Base-by-base conservation (phyloP, 2,329 filamentous ascomycete genomes). In the Colletotrichum tropicale region DNA sequence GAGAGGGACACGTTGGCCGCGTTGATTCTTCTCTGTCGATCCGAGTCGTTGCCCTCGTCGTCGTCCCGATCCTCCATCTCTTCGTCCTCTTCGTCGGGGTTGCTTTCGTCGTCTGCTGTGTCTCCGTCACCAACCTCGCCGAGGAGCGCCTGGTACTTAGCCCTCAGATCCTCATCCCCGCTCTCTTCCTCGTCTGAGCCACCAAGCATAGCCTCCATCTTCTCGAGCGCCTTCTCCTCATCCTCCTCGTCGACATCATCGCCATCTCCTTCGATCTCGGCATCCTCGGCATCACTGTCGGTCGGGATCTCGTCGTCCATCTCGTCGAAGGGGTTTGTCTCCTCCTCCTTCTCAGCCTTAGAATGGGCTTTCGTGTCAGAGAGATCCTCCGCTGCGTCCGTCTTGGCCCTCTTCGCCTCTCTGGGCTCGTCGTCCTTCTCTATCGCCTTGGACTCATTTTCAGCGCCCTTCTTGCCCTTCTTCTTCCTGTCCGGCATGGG, bases 81-180 rank as follows among this genome's bases (percentile, higher is more conserved):
- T 13, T 30, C 21, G 16, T 82, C 79, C 15, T 78, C 76, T 12
- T 72, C 74, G 9, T 78, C 75, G n/a, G 78, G 80, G 28, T 85
- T 83, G 16, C 84, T 83, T 28, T 86, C 84, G 8, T 81, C 80
- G 4, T 81, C 81, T 21, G 79, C 79, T 4, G 81, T 82, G 5
- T 81, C 82, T 9, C 86, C 83, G 2, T 88, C 86, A 8, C 86
- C 84, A n/a, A 85, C 84, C 10, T 84, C 84, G 2, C 85, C 87
- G 0, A 90, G 81, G 5, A 90, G 83, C 43, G 85, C 81, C 26
- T 89, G 87, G 70, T 88, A 88, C 60, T 88, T 88, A 8, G 86
- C 82, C 74, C 83, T 83, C 38, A 83, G 81, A 36, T 84, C 84
- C 24, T 85, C 82, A 48, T 83, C 82, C 56, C 82, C 82, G 15